Evolutionary conservation across 1,139 yeast genomes (phyloP), one percentile per base, ranked within the genome.

Genomic region (Tardiomyces depauwii): DNA sequence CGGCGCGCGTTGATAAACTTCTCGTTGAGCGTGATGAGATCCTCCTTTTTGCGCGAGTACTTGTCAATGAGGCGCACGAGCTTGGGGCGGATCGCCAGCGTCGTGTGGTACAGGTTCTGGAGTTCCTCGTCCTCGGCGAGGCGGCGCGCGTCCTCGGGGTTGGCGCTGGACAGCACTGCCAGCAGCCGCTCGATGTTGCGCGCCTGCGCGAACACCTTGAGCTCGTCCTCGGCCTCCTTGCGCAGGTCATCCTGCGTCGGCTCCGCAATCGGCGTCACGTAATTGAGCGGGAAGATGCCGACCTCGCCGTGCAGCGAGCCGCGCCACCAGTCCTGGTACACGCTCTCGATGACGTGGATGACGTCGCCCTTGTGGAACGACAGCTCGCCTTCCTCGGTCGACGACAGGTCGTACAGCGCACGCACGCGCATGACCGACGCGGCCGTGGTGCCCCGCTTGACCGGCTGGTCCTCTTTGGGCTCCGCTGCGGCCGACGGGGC

Each of bases 271-370:
- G 89, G 89, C 2, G 88, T 78, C 1, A 91, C 97, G 60, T 91
- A 91, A 63, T 91, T 91, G 48, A 86, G 73, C 0, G 98, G 98
- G 65, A 91, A 88, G n/a, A 91, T 82, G 27, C 98, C 98, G 42
- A 79, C 72, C 47, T 73, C 74, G 0, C 96, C 96, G 48, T 77
- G 73, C 45, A 89, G 67, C 4, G 91, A 78, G 4, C 98, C 98
- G 55, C 87, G 74, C 84, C 96, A 86, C 98, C 98, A 91, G 61
- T 91, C 97, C 51, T 87, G 74, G 63, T 88, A 88, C 6, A 85
- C 95, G 16, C 85, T 76, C 57, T 88, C 97, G 43, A 89, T 73
- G 1, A 91, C 95, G 1, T 83, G 82, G 44, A 91, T 89, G 38
- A 68, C 49, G 54, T 64, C 66, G 44, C 72, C 68, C 47, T 60